Evolutionary conservation across 352 stramenopile genomes (phyloP).

Genomic region (Thalassiosira ordinaria): DNA sequence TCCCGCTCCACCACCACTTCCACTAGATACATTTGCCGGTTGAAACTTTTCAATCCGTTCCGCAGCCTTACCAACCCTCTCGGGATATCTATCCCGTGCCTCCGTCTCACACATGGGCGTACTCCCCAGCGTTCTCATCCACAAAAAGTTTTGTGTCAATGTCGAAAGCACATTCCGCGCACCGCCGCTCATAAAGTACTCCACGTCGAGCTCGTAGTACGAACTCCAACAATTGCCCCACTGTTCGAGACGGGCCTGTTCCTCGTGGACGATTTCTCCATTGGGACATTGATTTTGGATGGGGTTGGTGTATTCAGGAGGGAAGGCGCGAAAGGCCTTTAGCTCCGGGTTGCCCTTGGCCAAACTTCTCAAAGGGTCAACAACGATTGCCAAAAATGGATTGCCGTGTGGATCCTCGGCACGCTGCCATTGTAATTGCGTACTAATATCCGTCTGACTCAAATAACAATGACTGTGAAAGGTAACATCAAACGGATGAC

Average conservation of each 20-base stretch:
- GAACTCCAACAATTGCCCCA: conserved; percentile 91
- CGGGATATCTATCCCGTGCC: conserved; percentile 8
- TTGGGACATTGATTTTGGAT: conserved; percentile 94
- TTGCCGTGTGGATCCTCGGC: conserved; percentile 94
- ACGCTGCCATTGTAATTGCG: conserved; percentile 97
- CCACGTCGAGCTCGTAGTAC: conserved; percentile 94
- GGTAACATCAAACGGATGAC: conserved; percentile 97
- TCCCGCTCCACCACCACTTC: neutral
- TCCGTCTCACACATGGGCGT: conserved; percentile 24
- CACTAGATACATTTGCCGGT: conserved; percentile 4
- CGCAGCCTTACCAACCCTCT: conserved; percentile 38
- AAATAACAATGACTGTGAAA: conserved; percentile 97
- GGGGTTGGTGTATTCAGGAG: conserved; percentile 92
- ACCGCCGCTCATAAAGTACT: conserved; percentile 96
- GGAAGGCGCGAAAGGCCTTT: conserved; percentile 97
- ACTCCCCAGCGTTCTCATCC: conserved; percentile 63
- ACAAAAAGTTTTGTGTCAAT: conserved; percentile 86
- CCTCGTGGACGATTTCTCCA: conserved; percentile 92
- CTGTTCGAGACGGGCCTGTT: conserved; percentile 92
- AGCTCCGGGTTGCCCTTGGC: conserved; percentile 92
- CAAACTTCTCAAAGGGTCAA: conserved; percentile 95
- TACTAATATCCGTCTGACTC: conserved; percentile 95
- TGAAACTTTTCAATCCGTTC: conserved; percentile 23
- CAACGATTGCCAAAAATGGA: conserved; percentile 97
- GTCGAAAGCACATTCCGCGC: conserved; percentile 91